Conservation (phyloP, 2,329 filamentous ascomycete species). For the Cryphonectria radicalis region DNA sequence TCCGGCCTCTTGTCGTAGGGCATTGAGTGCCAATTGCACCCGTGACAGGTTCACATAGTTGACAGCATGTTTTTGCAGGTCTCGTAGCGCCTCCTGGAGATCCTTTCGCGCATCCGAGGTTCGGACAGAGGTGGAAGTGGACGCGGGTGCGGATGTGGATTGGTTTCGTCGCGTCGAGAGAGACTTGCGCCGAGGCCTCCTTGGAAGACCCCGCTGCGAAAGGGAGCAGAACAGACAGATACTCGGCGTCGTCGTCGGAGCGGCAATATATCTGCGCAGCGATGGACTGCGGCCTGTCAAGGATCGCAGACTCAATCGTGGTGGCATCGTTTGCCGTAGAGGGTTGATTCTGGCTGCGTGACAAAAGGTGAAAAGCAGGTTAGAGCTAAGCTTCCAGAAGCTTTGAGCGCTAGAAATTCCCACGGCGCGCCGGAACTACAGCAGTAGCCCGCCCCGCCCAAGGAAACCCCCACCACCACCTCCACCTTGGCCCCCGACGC, state of each 20-base stretch:
- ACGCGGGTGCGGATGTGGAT: conserved; percentile 31
- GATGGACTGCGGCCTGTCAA: conserved; percentile 31
- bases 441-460: background rate
- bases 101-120: conserved; percentile 49
- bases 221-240: conserved; percentile 41
- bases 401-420: conserved; percentile 13
- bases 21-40: conserved; percentile 71
- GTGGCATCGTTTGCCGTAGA: conserved; percentile 36
- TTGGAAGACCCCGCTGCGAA: conserved; percentile 25
- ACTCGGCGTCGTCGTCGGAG: conserved; percentile 22
- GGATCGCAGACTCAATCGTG: conserved; percentile 37
- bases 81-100: conserved; percentile 61
- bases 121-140: background rate
- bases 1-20: conserved; percentile 61
- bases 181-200: conserved; percentile 25
- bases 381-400: conserved; percentile 18
- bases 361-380: background rate
- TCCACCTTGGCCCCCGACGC: background rate
- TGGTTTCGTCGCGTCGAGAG: conserved; percentile 32
- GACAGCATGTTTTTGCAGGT: conserved; percentile 64
- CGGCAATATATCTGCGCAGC: conserved; percentile 13
- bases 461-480: background rate
- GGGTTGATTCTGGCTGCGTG: background rate
- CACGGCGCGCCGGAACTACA: background rate
- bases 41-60: conserved; percentile 70